Base-by-base conservation (phyloP, 2,329 filamentous ascomycete genomes). In the Aphanocladium album region DNA sequence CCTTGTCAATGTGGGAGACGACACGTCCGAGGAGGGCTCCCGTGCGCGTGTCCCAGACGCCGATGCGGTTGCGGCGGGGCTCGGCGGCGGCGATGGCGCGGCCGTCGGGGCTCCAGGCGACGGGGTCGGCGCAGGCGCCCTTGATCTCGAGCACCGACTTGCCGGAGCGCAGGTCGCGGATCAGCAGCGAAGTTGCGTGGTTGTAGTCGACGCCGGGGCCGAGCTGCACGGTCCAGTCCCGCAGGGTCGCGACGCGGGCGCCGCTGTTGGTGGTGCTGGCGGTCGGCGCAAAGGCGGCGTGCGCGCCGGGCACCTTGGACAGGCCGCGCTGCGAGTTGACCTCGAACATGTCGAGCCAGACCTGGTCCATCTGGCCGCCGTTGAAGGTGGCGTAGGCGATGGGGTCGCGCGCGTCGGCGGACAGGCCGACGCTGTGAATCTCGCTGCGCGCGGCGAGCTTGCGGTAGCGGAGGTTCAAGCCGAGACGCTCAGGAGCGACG, bases 341-440 rank as follows among this genome's bases (percentile, higher is more conserved):
- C 47, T 72, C 68, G 57, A 74, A 74, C 19, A 72, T 65, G 62
- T 75, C 73, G 60, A 75, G 69, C 72, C 73, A 75, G n/a, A 71
- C 68, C 23, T 72, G 70, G 37, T 66, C 56, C 11, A 68, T 66
- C 47, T 69, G 69, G 5, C 65, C 67, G 23, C 69, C 67, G 49
- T 66, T 64, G 63, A 70, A 74, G 45, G 69, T 67, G 17, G 72
- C 70, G 21, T 71, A 72, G 27, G 68, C 72, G 17, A 66, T 50
- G 45, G 63, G 57, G 19, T 60, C 25, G 2, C 66, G 64, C 0
- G 66, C 66, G 19, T 63, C 60, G 4, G 67, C 64, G 2, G 71
- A 70, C 52, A 74, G 66, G 53, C 70, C 71, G 21, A 74, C 69
- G 1, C 67, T 67, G 57, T 65, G 66, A 63, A 75, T 73, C 59